phyloP scores from a whole-genome alignment of 352 stramenopile genomes.

The Phytopythium ostracodes region DNA sequence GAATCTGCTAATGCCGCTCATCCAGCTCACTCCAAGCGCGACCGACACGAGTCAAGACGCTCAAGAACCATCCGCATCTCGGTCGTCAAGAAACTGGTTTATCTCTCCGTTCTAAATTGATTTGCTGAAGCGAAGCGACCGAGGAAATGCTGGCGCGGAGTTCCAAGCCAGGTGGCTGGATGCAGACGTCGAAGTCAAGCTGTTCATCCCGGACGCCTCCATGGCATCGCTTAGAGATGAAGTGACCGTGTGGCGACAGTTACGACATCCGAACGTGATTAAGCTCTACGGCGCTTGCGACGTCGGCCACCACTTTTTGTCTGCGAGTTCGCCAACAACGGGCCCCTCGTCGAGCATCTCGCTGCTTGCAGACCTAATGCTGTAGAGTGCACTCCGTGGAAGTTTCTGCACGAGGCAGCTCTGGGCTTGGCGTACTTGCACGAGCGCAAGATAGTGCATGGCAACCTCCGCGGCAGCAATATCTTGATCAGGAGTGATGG shows the following conservation, averaged over 20 bases:
- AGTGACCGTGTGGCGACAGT: slow-evolving; percentile 2
- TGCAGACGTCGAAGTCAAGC: neutral
- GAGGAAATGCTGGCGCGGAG: neutral
- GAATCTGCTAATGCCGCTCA: too few species aligned
- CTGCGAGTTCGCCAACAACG: too few species aligned
- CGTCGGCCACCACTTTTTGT: slow-evolving; percentile 9
- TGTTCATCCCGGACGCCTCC: slow-evolving; percentile 1
- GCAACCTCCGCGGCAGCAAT: slow-evolving; percentile 23
- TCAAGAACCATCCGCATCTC: too few species aligned
- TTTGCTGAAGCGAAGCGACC: neutral
- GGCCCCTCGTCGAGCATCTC: too few species aligned
- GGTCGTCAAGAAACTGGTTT: neutral
- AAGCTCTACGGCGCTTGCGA: slow-evolving; percentile 16
- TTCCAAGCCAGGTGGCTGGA: slow-evolving; percentile 2
- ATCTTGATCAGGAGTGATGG: too few species aligned
- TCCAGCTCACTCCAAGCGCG: too few species aligned
- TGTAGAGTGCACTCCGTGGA: too few species aligned
- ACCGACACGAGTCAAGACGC: too few species aligned
- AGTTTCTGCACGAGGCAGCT: too few species aligned
- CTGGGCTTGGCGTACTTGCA: slow-evolving; percentile 12
- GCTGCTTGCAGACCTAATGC: too few species aligned
- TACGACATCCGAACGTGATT: slow-evolving; percentile 19
- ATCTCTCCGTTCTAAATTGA: slow-evolving; percentile 1
- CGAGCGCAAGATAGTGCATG: slow-evolving; percentile 12
- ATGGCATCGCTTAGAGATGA: neutral